Evolutionary conservation across 106 monocot species (phyloP).

Genomic region (Apostasia shenzhenica): DNA sequence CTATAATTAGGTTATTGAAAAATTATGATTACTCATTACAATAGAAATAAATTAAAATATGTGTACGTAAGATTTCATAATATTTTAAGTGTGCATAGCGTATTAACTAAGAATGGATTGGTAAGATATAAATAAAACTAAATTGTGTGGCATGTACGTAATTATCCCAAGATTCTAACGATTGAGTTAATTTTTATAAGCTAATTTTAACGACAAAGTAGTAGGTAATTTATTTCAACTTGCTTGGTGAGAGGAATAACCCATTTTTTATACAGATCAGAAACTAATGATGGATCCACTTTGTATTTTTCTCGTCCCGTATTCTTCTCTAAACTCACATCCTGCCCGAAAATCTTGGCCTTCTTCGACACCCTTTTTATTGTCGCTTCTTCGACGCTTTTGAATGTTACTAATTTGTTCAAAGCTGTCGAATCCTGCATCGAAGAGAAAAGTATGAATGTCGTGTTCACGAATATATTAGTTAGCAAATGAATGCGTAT

Average conservation of each 20-base stretch:
- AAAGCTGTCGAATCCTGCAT: constrained; percentile 49
- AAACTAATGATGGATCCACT: constrained; percentile 43
- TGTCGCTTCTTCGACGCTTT: constrained; percentile 52
- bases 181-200: no score
- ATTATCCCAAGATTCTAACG: no score
- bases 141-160: no score
- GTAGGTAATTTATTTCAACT: constrained; percentile 66
- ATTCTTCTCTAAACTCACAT: constrained; percentile 27
- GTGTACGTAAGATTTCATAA: no score
- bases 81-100: no score
- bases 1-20: no score
- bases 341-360: constrained; percentile 62
- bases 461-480: no score
- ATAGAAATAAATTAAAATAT: no score
- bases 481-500: no score
- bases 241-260: constrained; percentile 70
- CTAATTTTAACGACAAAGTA: constrained; percentile 18
- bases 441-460: background rate
- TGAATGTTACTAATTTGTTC: constrained; percentile 50
- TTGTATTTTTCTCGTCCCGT: constrained; percentile 18
- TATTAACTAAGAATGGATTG: no score
- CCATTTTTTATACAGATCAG: constrained; percentile 48
- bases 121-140: no score
- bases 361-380: constrained; percentile 69
- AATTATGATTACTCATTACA: no score